Base-by-base conservation (phyloP, 2,329 filamentous ascomycete genomes). In the Albophoma yamanashiensis region DNA sequence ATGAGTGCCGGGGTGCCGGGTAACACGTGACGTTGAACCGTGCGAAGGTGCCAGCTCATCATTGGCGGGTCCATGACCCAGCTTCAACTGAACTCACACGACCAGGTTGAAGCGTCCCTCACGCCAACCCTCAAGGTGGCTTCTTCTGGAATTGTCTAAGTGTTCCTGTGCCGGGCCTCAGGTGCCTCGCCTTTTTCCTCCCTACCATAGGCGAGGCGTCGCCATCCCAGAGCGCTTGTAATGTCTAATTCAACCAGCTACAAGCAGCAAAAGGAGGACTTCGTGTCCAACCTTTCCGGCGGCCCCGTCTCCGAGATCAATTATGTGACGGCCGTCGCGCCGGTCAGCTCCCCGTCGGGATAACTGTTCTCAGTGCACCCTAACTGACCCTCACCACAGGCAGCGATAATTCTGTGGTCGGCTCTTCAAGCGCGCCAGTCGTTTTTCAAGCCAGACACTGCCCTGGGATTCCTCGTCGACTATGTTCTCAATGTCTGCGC, bases 241-340 rank as follows among this genome's bases (percentile, higher is more conserved):
- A 78, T 78, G 72, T 71, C 76, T 63, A 67, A 69, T 65, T 56
- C 71, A 40, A 74, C 74, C 61, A 87, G 82, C 75, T 96, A 97
- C 79, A 99, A 97, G 77, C 84, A 89, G 69, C 82, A 89, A 66
- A 99, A 99, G 78, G 92, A 96, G 79, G 91, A 91, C 70, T 96
- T 96, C 73, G 94, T 99, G 69, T 96, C 93, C 59, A 90, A 92
- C 72, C 84, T 96, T 38, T 87, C 88, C 8, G 94, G 94, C 47
- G 91, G 94, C 61, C 82, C 86, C 39, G 86, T 96, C 62, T 78
- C 82, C 66, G 94, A 99, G 73, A 92, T 99, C 76, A 93, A 92
- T 72, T 82, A 84, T 67, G 89, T 97, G 66, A 91, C 90, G 56
- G 82, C 89, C 56, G 88, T 96, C 64, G 91, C 91, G 70, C 87